phyloP scores from a whole-genome alignment of 352 stramenopile species.

The Globisporangium camurandrum region DNA sequence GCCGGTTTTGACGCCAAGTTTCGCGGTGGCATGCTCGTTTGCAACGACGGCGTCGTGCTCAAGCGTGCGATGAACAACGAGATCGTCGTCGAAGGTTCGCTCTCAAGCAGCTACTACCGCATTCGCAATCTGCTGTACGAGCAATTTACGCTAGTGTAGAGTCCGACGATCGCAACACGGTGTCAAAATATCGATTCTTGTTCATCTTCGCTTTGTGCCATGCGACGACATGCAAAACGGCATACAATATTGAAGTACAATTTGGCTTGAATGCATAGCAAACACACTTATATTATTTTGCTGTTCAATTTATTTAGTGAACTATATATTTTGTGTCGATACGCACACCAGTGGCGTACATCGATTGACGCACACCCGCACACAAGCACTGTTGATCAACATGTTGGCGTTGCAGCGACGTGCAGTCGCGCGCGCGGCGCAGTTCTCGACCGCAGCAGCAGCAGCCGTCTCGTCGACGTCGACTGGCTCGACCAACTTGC shows the following conservation, averaged over 20 bases:
- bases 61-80: constrained; percentile 84
- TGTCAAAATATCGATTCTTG: too few species aligned
- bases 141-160: constrained; percentile 82
- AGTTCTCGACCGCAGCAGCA: constrained; percentile 38
- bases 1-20: constrained; percentile 87
- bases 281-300: too few species aligned
- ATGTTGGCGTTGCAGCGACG: constrained; percentile 52
- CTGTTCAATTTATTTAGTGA: background rate
- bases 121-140: constrained; percentile 83
- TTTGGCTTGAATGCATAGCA: too few species aligned
- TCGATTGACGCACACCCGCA: too few species aligned
- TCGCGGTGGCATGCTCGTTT: constrained; percentile 83
- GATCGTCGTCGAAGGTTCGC: constrained; percentile 78
- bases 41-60: constrained; percentile 84
- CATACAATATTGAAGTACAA: too few species aligned
- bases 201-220: too few species aligned
- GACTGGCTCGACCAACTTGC: too few species aligned
- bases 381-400: too few species aligned
- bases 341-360: constrained; percentile 15
- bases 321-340: too few species aligned
- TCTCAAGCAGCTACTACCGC: constrained; percentile 84
- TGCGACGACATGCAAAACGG: too few species aligned
- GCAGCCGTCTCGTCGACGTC: constrained; percentile 7
- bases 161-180: too few species aligned
- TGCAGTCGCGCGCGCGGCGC: constrained; percentile 27